Evolutionary conservation across 2,329 filamentous ascomycete species (phyloP), one percentile per base, ranked within the genome.

Genomic region (Monilinia fructicola): DNA sequence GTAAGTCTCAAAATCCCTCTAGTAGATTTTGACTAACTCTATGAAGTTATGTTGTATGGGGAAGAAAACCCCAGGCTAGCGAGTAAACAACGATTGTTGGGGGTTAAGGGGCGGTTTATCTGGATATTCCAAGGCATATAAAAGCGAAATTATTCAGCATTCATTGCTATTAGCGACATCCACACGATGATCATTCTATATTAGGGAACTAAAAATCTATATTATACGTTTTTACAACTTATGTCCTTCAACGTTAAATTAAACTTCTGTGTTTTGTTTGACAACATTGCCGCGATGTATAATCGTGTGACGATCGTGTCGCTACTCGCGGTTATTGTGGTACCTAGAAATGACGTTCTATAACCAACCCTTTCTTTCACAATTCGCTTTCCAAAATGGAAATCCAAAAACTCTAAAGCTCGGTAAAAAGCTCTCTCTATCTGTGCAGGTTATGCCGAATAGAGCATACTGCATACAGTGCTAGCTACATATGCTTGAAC

Each of bases 1-100:
- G 58, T 61, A 18, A 50, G 58, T 61, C 14, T 12, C n/a, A 42
- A 42, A 6, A 14, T 12, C 16, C 44, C n/a, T 35, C 35, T 11
- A 48, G 16, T 3, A 11, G 5, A 6, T 10, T 3, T 10, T 11
- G 23, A 5, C 58, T 61, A 50, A 61, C 16, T 12, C 35, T 42
- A n/a, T 54, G 28, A 3, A 63, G 58, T 50, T 61, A 61, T 23
- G n/a, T 61, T 50, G 28, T 61, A 38, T 61, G 58, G 58, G 58
- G 58, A 21, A 50, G 58, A 38, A 61, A 50, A 35, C 58, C 58
- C 11, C 18, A 38, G 2, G 16, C 42, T 16, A 61, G 44, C 58
- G 46, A 61, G 9, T 21, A 16, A 40, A 38, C 12, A 38, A 38
- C 28, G 2, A 38, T 18, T 46, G 26, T 28, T 31, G 44, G 9